These are phyloP conservation scores for Amanita molliuscula DNA, from an alignment of 768 basidiomycete genomes.

Conservation along the genomic window DNA sequence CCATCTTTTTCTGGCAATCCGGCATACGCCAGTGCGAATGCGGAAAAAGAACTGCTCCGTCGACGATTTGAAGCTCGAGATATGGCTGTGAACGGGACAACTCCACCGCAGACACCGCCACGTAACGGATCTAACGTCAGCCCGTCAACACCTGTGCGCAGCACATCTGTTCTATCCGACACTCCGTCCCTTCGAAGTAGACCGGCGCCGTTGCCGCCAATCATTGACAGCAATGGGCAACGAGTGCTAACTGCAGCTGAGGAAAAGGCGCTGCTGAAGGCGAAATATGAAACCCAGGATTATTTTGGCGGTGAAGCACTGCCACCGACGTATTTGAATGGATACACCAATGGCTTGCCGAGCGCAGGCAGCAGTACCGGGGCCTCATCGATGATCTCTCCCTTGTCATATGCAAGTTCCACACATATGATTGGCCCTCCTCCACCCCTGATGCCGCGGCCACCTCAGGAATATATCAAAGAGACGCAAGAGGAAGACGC, in stretches of 20 bases:
- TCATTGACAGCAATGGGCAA: conserved; percentile 10
- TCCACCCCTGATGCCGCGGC: conserved; percentile 67
- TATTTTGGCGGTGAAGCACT: conserved; percentile 8
- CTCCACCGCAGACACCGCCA: conserved; percentile 13
- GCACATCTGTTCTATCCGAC: conserved; percentile 11
- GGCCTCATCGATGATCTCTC: conserved; percentile 3
- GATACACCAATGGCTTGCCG: conserved; percentile 6
- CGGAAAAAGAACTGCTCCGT: conserved; percentile 48
- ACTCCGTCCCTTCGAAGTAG: conserved; percentile 16
- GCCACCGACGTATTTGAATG: conserved; percentile 18
- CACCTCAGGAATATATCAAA: conserved; percentile 71
- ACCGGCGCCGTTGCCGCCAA: conserved; percentile 24
- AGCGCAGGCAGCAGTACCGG: background rate
- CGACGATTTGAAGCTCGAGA: conserved; percentile 51
- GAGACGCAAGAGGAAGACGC: conserved; percentile 72
- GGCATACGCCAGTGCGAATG: conserved; percentile 21
- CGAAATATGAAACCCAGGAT: conserved; percentile 54
- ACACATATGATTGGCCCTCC: conserved; percentile 23
- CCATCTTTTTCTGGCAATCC: conserved; percentile 3
- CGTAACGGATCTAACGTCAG: background rate
- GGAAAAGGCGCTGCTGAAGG: conserved; percentile 64
- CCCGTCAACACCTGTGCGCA: background rate
- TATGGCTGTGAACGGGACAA: conserved; percentile 10
- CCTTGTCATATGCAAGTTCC: conserved; percentile 9
- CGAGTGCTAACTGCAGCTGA: conserved; percentile 57